Evolutionary conservation across 768 basidiomycete genomes (phyloP), one percentile per base, ranked within the genome.

Genomic region (Pleurotus cornucopiae): DNA sequence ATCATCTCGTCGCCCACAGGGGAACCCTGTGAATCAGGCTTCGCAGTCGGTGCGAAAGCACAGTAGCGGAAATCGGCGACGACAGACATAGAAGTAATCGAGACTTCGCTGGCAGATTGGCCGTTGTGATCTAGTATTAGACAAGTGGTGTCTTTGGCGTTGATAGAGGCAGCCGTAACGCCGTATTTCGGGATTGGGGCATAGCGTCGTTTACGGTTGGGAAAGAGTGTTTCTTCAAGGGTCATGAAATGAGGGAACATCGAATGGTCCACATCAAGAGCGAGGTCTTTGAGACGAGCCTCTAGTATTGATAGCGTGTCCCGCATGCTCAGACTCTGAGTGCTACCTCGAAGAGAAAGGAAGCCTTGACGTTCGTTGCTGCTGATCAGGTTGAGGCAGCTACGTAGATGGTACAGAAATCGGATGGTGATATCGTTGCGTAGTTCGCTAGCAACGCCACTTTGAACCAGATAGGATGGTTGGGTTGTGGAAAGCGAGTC

Each of bases 401-500:
- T 80, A 43, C 94, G 85, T 23, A 96, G 76, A 63, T 92, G 86
- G 58, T 89, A 85, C 18, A 95, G 71, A 51, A 95, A 82, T 61
- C 84, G 85, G 76, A 93, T 94, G 1, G 79, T 76, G 0, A 80
- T 70, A 59, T 90, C 85, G 21, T 79, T 80, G 21, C 94, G 88
- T 48, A 92, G 66, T 37, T 75, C 66, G 46, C 87, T 80, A 6
- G 90, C 87, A 6, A 77, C 68, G 4, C 91, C 91, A 45, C 76
- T 81, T 64, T 91, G 91, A 21, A 94, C 82, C 34, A 95, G 77
- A 64, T 83, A 91, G 2, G 91, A 93, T 5, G 91, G 89, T 47
- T 93, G 90, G 26, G 85, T 90, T 30, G 89, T 83, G 18, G 92
- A 93, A 12, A 91, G 74, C 6, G 90, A 88, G 64, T 94, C 89